phyloP scores from a whole-genome alignment of 2,329 filamentous ascomycete species.

The Aspergillus cejpii region DNA sequence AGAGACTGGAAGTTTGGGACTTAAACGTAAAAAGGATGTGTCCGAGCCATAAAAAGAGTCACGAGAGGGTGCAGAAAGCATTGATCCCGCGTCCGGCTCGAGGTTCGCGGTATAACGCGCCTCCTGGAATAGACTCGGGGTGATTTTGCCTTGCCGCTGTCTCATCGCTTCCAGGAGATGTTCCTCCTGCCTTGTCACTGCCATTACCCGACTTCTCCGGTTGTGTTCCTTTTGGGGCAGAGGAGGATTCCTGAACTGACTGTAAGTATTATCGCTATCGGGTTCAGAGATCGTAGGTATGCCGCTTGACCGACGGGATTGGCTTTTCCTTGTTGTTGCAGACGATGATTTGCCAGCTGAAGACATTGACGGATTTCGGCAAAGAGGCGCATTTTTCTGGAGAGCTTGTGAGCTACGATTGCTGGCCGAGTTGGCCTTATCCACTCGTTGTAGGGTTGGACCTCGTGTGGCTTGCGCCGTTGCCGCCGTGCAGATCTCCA shows the following conservation, averaged over 20 bases:
- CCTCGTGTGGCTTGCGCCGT: constrained; percentile 31
- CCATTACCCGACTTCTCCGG: constrained; percentile 44
- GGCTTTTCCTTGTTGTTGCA: constrained; percentile 18
- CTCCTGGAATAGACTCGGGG: constrained; percentile 36
- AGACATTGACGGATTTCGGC: constrained; percentile 23
- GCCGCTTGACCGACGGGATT: constrained; percentile 27
- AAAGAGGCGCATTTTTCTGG: constrained; percentile 14
- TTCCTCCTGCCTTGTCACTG: constrained; percentile 50
- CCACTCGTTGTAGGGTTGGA: constrained; percentile 24
- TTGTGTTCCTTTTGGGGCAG: constrained; percentile 26
- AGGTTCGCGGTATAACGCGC: constrained; percentile 3
- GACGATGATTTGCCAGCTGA: constrained; percentile 26
- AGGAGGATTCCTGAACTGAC: constrained; percentile 13
- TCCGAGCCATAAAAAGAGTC: constrained; percentile 34
- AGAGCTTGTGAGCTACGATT: constrained; percentile 22
- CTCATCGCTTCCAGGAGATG: constrained; percentile 47
- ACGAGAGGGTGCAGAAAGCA: constrained; percentile 27
- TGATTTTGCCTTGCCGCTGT: constrained; percentile 43
- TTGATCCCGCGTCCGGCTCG: constrained; percentile 26
- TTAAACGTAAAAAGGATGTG: constrained; percentile 38
- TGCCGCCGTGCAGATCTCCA: constrained; percentile 41
- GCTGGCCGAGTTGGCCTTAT: constrained; percentile 22
- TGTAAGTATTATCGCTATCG: constrained; percentile 22
- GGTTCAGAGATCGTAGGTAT: constrained; percentile 34
- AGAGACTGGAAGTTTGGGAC: constrained; percentile 27